Evolutionary conservation across 495 filamentous ascomycete species (phyloP).

Genomic region (Tuber aestivum): DNA sequence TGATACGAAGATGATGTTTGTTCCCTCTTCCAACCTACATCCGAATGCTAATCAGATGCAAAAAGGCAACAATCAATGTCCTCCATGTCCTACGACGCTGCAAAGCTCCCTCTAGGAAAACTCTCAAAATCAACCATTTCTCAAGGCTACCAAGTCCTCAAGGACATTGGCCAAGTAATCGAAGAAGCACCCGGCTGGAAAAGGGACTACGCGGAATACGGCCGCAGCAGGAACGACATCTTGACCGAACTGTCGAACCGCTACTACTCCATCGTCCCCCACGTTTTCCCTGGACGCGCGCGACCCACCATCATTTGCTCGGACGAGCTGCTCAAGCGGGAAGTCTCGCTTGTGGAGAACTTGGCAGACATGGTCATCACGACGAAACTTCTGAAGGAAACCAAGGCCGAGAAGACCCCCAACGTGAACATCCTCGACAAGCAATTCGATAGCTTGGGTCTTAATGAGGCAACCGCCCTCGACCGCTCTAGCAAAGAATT

Average conservation of each 20-base stretch:
- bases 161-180: conserved; percentile 63
- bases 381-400: conserved; percentile 64
- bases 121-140: conserved; percentile 69
- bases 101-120: conserved; percentile 77
- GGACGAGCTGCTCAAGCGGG: conserved; percentile 56
- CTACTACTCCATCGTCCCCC: conserved; percentile 78
- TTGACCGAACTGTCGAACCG: conserved; percentile 61
- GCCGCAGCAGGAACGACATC: conserved; percentile 42
- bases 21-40: neutral
- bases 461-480: conserved; percentile 69
- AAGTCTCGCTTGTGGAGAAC: conserved; percentile 69
- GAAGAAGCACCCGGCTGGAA: conserved; percentile 44
- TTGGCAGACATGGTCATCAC: conserved; percentile 78
- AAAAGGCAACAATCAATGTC: conserved; percentile 50
- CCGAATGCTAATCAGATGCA: conserved; percentile 9
- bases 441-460: conserved; percentile 61
- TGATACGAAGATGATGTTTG: conserved; percentile 49
- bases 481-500: conserved; percentile 57
- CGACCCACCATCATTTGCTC: conserved; percentile 60
- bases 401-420: conserved; percentile 47
- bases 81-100: conserved; percentile 65
- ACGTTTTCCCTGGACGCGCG: conserved; percentile 63
- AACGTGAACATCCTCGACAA: conserved; percentile 60
- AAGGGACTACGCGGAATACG: conserved; percentile 48
- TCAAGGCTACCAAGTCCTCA: conserved; percentile 64